Base-by-base conservation (phyloP, 495 filamentous ascomycete genomes). In the Aspergillus carlsbadensis region DNA sequence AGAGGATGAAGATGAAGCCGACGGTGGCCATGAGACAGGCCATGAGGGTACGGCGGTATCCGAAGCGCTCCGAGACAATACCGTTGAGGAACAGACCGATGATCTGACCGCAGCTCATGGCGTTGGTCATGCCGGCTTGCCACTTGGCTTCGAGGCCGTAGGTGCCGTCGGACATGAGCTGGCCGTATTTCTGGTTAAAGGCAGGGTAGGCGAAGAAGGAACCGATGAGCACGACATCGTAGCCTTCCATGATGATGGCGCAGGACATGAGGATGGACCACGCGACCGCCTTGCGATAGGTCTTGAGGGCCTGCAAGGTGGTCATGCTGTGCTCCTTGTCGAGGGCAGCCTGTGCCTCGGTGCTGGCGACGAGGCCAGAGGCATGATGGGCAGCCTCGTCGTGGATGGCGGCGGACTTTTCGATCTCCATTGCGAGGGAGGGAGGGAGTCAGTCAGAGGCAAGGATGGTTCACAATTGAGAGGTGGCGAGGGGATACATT, bases 41-140 rank as follows among this genome's bases (percentile, higher is more conserved):
- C 62, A 91, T 87, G 51, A 91, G 81, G 3, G 88, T 91, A 54
- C 85, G 85, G 6, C 81, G 74, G 60, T 91, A 91, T 29, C 89
- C 89, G 60, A 89, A 88, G 1, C 80, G 77, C 59, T 92, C 89
- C 17, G 87, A 89, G 17, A 88, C 82, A 71, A 74, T 87, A 52
- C 89, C 89, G 64, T 91, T 91, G 68, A 91, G 81, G 52, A 89
- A 72, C 4, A 92, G 75, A 54, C 89, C 89, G 58, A 92, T 84
- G 39, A 91, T 84, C 70, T 91, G 87, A 20, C 89, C 88, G 56
- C 78, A 75, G 33, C 73, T 71, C 8, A 75, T 79, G 49, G 78
- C 88, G 64, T 92, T 91, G 56, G 84, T 88, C 36, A 93, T 72
- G 52, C 87, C 88, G 7, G 88, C 74, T 72, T 91, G 88, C 89